A percentile compares a stretch with the other conserved stretches of the same genome.
Conservation (phyloP, 164 flowering plant species). For the Aristolochia californica region DNA sequence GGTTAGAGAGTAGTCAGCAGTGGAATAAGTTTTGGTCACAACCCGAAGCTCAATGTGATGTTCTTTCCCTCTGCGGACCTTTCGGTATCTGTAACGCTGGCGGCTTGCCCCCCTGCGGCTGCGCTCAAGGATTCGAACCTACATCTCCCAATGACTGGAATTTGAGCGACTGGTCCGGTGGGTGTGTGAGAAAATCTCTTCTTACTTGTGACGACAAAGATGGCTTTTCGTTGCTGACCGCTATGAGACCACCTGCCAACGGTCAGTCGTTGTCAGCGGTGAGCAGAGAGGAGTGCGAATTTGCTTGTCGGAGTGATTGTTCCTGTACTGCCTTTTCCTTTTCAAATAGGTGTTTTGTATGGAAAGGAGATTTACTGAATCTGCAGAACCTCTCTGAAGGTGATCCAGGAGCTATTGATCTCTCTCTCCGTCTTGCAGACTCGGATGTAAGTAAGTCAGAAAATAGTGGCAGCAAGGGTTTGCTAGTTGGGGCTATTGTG, state of each 20-base stretch:
- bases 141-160: conserved; percentile 5
- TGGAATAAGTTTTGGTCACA: conserved; percentile 16
- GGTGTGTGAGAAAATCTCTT: too few relatives aligned
- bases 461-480: not conserved
- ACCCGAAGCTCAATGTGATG: conserved; percentile 10
- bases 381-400: conserved; percentile 1
- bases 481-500: conserved; percentile 6
- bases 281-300: too few relatives aligned
- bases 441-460: not conserved
- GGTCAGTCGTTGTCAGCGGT: too few relatives aligned
- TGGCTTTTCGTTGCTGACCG: too few relatives aligned
- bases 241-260: too few relatives aligned
- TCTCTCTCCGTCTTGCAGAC: not conserved
- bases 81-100: conserved; percentile 8
- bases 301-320: too few relatives aligned
- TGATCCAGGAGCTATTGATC: not conserved
- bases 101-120: conserved; percentile 5
- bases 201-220: too few relatives aligned
- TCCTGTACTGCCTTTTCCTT: too few relatives aligned
- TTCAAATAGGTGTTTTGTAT: conserved; percentile 10
- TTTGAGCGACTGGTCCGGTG: conserved; percentile 7
- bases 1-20: not conserved
- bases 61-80: conserved; percentile 10
- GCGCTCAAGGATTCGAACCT: conserved; percentile 12
- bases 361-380: conserved; percentile 9